phyloP scores from a whole-genome alignment of 441 rosid genomes.

The Populus trichocarpa region DNA sequence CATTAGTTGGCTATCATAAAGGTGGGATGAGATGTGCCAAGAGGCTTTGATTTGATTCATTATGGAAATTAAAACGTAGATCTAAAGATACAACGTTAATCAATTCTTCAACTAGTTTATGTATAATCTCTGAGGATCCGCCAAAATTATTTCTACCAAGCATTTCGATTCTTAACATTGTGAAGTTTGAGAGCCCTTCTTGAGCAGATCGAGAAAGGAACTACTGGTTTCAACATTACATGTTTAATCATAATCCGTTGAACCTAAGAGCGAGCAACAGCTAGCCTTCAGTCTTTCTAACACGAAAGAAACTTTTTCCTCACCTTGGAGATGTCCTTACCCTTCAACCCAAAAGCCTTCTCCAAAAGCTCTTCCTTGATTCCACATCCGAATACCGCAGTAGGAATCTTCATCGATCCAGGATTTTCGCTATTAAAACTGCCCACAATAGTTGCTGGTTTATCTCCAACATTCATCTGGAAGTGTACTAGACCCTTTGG shows the following conservation, averaged over 20 bases:
- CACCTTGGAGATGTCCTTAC: constrained; percentile 43
- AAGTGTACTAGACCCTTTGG: constrained; percentile 68
- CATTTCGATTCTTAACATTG: too few species aligned
- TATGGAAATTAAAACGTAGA: constrained; percentile 11
- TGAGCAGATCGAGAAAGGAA: too few species aligned
- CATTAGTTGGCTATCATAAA: constrained; percentile 17
- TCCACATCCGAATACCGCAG: constrained; percentile 59
- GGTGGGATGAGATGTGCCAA: constrained; percentile 10
- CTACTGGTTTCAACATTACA: not conserved
- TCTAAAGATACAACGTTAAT: constrained; percentile 10
- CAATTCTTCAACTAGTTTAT: constrained; percentile 7
- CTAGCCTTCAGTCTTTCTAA: not conserved
- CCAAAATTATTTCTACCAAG: too few species aligned
- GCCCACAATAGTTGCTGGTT: constrained; percentile 51
- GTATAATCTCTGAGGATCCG: too few species aligned
- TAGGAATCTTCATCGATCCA: constrained; percentile 52
- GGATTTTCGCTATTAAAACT: constrained; percentile 68
- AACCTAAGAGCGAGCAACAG: not conserved
- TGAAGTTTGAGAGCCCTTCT: too few species aligned
- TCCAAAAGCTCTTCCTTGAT: constrained; percentile 48
- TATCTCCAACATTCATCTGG: constrained; percentile 68
- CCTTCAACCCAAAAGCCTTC: constrained; percentile 60
- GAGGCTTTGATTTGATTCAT: constrained; percentile 19
- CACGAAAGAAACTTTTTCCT: constrained; percentile 36
- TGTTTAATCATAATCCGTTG: too few species aligned